Evolutionary conservation across 2,329 filamentous ascomycete species (phyloP), one percentile per base, ranked within the genome.

Genomic region (Calonectria pauciramosa): DNA sequence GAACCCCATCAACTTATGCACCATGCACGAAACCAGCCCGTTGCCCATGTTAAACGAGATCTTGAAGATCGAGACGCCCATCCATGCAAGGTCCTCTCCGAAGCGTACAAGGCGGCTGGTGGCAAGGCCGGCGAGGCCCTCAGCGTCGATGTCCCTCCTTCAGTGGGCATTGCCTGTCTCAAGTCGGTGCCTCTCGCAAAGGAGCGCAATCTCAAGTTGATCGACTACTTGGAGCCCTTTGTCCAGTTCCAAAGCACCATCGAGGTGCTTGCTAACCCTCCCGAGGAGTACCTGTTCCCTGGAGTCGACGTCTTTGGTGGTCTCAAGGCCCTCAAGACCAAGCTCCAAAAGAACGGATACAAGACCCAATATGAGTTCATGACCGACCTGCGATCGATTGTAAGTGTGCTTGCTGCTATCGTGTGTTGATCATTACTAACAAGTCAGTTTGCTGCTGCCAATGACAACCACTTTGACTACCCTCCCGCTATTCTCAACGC

Each of bases 381-480:
- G 68, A 66, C 32, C 20, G 79, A 78, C 8, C 44, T 81, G 13
- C 70, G 77, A 66, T 80, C 76, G 20, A 54, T 81, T 74, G 79
- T 81, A 80, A 80, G 79, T 72, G 14, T 23, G 13, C 41, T 0
- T 14, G 1, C 10, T 14, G 1, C 10, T 1, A 4, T 20, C 20
- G 14, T 16, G 4, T 4, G 20, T 20, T 10, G 8, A 23, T 54
- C 8, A 9, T 13, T n/a, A 54, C 23, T 78, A 73, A 18, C 77
- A 32, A 13, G n/a, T 36, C 1, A 81, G 80, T 81, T 76, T 26
- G 72, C 65, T 2, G 74, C 79, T 11, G 73, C 78, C 10, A 75
- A 80, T 20, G 80, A 81, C 28, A 73, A 76, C 1, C 80, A 81
- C 68, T 81, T 81, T 68, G 74, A 79, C 65, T 81, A 81, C 9